phyloP scores from a whole-genome alignment of 2,329 filamentous ascomycete species.

The Alternaria arborescens region DNA sequence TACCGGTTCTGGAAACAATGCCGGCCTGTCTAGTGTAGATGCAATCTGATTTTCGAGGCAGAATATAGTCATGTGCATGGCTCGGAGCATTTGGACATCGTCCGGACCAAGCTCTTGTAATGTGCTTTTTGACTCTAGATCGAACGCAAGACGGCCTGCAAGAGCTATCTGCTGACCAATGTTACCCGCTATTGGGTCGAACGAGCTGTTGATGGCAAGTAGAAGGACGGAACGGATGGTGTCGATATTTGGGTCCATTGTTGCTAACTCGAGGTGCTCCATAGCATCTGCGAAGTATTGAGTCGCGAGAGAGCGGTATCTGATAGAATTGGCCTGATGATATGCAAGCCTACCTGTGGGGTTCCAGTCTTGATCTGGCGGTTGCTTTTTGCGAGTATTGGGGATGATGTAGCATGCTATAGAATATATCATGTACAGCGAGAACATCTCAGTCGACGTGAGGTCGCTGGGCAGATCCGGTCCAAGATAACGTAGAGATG shows the following conservation, averaged over 20 bases:
- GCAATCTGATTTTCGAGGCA: conserved; percentile 49
- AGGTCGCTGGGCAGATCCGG: conserved; percentile 35
- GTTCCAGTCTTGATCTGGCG: conserved; percentile 32
- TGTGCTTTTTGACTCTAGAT: conserved; percentile 39
- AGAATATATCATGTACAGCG: conserved; percentile 49
- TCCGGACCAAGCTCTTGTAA: conserved; percentile 35
- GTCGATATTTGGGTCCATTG: conserved; percentile 42
- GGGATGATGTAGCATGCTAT: conserved; percentile 46
- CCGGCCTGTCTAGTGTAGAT: conserved; percentile 46
- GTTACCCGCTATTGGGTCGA: conserved; percentile 48
- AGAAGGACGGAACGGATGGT: conserved; percentile 45
- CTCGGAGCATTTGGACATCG: conserved; percentile 33
- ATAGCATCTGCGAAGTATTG: conserved; percentile 43
- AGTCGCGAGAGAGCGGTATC: conserved; percentile 39
- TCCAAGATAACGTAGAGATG: conserved; percentile 35
- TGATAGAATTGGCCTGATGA: conserved; percentile 41
- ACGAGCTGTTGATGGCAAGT: conserved; percentile 47
- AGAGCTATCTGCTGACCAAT: conserved; percentile 49
- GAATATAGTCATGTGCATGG: conserved; percentile 49
- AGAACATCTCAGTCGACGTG: conserved; percentile 37
- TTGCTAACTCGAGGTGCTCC: conserved; percentile 44
- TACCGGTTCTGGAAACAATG: conserved; percentile 49
- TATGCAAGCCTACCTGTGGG: conserved; percentile 38
- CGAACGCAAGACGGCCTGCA: conserved; percentile 44
- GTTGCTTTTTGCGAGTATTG: conserved; percentile 32